Percentiles rank a stretch among this genome's conserved stretches.
Evolutionary conservation across 2,329 filamentous ascomycete species (phyloP).

Genomic region (Colletotrichum orchidophilum): DNA sequence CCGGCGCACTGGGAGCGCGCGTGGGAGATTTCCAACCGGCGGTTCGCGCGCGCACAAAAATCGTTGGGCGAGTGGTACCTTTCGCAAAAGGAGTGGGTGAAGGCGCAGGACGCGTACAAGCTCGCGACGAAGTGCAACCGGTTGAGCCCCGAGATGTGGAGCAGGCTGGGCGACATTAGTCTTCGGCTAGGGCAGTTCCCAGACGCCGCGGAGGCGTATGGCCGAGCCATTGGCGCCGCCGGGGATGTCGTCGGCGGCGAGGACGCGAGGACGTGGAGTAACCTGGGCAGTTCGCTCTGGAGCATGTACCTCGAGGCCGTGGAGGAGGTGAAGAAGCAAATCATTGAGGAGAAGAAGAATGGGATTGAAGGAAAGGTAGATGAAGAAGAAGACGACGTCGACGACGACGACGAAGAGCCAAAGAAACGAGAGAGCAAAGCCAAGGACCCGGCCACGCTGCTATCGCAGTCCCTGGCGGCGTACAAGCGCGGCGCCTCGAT

Average conservation of each 20-base stretch:
- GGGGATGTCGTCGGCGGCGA: slow-evolving; percentile 76
- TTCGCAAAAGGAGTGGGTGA: slow-evolving; percentile 69
- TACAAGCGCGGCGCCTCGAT: slow-evolving; percentile 88
- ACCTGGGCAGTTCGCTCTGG: slow-evolving; percentile 85
- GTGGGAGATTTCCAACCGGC: slow-evolving; percentile 83
- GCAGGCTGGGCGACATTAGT: slow-evolving; percentile 87
- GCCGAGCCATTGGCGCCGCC: slow-evolving; percentile 75
- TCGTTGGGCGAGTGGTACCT: slow-evolving; percentile 85
- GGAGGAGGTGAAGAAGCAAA: slow-evolving; percentile 44
- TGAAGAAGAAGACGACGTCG: slow-evolving; percentile 37
- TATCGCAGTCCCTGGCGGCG: slow-evolving; percentile 80
- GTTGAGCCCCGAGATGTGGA: slow-evolving; percentile 87
- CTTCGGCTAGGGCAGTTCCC: slow-evolving; percentile 81
- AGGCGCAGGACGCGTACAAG: slow-evolving; percentile 80
- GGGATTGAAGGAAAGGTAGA: slow-evolving; percentile 34
- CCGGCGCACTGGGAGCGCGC: slow-evolving; percentile 81
- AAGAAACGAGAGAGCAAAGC: slow-evolving; percentile 26
- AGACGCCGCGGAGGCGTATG: slow-evolving; percentile 85
- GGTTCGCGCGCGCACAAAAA: slow-evolving; percentile 88
- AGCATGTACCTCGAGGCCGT: slow-evolving; percentile 69
- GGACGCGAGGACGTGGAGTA: slow-evolving; percentile 94
- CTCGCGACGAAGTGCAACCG: slow-evolving; percentile 82
- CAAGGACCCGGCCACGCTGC: slow-evolving; percentile 66
- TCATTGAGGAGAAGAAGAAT: slow-evolving; percentile 23
- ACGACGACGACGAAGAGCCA: slow-evolving; percentile 8